phyloP scores from a whole-genome alignment of 257 asterid species.

The Solanum okadae region DNA sequence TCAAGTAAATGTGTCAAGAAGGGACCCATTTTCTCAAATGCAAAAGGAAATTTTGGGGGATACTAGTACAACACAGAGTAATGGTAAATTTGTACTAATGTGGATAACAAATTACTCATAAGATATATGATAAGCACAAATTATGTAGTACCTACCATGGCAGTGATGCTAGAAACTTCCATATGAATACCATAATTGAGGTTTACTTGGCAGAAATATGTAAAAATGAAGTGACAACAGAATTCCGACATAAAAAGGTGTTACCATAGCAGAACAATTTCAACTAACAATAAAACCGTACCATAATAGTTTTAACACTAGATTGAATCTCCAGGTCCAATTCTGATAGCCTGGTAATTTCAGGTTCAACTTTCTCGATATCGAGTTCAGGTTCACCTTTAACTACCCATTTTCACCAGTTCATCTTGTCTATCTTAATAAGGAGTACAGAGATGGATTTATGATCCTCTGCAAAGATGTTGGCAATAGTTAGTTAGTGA shows the following conservation, averaged over 20 bases:
- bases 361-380: conserved; percentile 74
- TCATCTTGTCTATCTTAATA: conserved; percentile 68
- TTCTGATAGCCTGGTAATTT: conserved; percentile 52
- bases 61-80: not conserved
- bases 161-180: not conserved
- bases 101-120: not conserved
- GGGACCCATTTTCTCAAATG: not conserved
- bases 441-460: conserved; percentile 59
- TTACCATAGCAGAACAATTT: not conserved
- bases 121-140: not conserved
- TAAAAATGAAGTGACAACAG: not conserved
- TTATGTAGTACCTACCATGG: not conserved
- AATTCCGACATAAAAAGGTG: not conserved
- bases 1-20: not conserved
- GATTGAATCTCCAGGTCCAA: conserved; percentile 72
- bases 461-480: conserved; percentile 54
- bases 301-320: conserved; percentile 79
- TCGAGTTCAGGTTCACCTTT: conserved; percentile 80
- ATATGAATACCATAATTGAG: not conserved
- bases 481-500: not conserved
- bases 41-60: not conserved
- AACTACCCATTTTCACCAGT: conserved; percentile 80
- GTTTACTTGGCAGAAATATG: not conserved
- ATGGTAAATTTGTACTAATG: not conserved
- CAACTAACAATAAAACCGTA: conserved; percentile 6